Evolutionary conservation across 352 stramenopile species (phyloP), one percentile per base, ranked within the genome.

Genomic region (Globisporangium parvum): DNA sequence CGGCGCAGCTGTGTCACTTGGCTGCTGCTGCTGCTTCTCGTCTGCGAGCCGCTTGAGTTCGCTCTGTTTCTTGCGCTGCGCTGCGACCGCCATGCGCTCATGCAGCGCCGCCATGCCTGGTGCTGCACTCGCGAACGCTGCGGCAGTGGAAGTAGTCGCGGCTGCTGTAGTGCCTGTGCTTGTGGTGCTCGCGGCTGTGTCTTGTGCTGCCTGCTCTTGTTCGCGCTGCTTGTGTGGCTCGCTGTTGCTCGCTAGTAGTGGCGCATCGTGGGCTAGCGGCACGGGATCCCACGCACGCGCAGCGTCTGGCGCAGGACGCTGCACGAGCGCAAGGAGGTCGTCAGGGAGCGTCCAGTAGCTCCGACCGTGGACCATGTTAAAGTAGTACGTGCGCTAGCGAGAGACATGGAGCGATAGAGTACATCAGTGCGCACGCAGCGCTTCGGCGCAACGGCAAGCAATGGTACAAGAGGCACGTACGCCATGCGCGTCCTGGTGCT

Each of bases 291-390:
- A 33, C 28, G 28, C 28, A 33, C 9, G 28, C 8, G 42, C 18
- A 26, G 42, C 42, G 10, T 8, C 21, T 26, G 21, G 8, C 21
- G 24, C 46, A 39, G 46, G 80, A 12, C 49, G 69, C 48, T 80
- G 67, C 12, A 91, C 76, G 48, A 84, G 65, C 33, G 62, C 59
- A 31, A 69, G 56, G 12, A 89, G 23, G 21, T 91, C 74, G 1
- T 69, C 28, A 2, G 82, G 75, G 21, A 93, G 55, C 53, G 86
- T 67, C 82, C 82, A 93, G 60, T 77, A 91, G 65, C 82, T 93
- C 15, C 80, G 72, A 35, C 79, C 75, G 10, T 87, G 60, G 18
- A 67, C 75, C 68, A 93, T 82, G 55, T 93, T 93, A 60, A 79
- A 93, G 70, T 83, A 93, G 48, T 81, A 93, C 59, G 56, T 77